Evolutionary conservation across 345 rosid genomes (phyloP).

Genomic region (Trapa bicornis): DNA sequence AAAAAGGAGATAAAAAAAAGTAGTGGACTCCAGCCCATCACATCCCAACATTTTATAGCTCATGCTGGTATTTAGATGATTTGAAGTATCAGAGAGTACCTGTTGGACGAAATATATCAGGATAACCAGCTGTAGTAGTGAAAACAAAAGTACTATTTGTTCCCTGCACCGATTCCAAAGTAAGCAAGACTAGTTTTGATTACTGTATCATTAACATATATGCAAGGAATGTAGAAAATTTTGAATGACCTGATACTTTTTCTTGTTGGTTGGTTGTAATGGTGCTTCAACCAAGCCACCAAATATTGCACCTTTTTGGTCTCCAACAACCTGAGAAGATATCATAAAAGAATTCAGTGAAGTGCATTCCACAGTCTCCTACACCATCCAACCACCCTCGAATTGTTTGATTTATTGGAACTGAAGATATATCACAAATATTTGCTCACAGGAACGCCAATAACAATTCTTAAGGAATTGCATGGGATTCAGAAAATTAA

Average conservation of each 20-base stretch:
- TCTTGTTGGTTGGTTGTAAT: slow-evolving; percentile 57
- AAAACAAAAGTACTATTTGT: slow-evolving; percentile 81
- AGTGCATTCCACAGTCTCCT: background rate
- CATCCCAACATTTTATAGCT: background rate
- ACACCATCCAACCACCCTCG: background rate
- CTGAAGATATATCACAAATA: background rate
- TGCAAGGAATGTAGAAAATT: background rate
- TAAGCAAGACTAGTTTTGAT: slow-evolving; percentile 5
- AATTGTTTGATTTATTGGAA: background rate
- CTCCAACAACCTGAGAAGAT: slow-evolving; percentile 69
- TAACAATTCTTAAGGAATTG: background rate
- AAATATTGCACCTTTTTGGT: slow-evolving; percentile 78
- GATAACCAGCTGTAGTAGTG: slow-evolving; percentile 58
- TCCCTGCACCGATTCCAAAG: slow-evolving; percentile 44
- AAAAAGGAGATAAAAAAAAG: background rate
- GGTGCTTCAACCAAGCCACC: slow-evolving; percentile 97
- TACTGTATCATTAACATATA: background rate
- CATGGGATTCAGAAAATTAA: background rate
- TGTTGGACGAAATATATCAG: slow-evolving; percentile 63
- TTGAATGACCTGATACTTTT: slow-evolving; percentile 50
- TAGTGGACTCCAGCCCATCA: background rate
- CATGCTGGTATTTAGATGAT: slow-evolving; percentile 1
- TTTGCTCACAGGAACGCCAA: background rate
- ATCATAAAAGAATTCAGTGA: background rate
- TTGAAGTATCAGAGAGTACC: slow-evolving; percentile 27